Percentiles rank a stretch among this genome's conserved stretches.
Conservation (phyloP, 2,329 filamentous ascomycete species). For the Harringtonia aguacate region DNA sequence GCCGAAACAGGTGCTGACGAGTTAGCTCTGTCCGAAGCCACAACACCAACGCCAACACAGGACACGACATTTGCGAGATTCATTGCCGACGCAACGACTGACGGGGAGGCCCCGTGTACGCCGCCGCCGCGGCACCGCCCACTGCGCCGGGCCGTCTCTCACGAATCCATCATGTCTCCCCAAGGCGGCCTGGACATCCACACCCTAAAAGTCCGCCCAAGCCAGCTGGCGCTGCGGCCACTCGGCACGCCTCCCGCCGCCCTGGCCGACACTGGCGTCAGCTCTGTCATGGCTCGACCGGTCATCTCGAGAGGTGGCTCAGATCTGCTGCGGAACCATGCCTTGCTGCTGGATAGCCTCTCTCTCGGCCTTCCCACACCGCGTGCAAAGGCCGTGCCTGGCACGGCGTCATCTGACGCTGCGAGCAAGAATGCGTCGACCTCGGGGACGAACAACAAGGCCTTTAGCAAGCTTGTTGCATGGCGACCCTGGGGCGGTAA, state of each 20-base stretch:
- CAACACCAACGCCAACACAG: slow-evolving; percentile 6
- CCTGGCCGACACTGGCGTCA: slow-evolving; percentile 44
- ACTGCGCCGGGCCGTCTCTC: slow-evolving; percentile 60
- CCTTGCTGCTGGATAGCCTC: slow-evolving; percentile 47
- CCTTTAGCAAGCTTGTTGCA: slow-evolving; percentile 17
- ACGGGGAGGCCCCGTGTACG: not conserved
- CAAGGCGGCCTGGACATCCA: slow-evolving; percentile 86
- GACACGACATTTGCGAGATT: slow-evolving; percentile 1
- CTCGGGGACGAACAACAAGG: not conserved
- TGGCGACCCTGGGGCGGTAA: slow-evolving; percentile 32
- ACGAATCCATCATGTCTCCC: slow-evolving; percentile 83
- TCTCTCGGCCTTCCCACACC: slow-evolving; percentile 23
- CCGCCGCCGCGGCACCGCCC: slow-evolving; percentile 7
- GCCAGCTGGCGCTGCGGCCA: slow-evolving; percentile 54
- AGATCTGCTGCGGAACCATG: slow-evolving; percentile 37
- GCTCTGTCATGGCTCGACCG: slow-evolving; percentile 48
- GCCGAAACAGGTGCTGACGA: not conserved
- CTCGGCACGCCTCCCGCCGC: slow-evolving; percentile 31
- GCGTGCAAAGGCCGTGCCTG: slow-evolving; percentile 15
- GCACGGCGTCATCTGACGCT: slow-evolving; percentile 10
- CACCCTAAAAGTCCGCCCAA: slow-evolving; percentile 63
- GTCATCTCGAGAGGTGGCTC: slow-evolving; percentile 34
- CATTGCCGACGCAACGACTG: not conserved
- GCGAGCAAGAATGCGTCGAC: not conserved
- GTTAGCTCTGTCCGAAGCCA: not conserved